phyloP scores from a whole-genome alignment of 2,329 filamentous ascomycete species.

The Pestalotiopsis fici region DNA sequence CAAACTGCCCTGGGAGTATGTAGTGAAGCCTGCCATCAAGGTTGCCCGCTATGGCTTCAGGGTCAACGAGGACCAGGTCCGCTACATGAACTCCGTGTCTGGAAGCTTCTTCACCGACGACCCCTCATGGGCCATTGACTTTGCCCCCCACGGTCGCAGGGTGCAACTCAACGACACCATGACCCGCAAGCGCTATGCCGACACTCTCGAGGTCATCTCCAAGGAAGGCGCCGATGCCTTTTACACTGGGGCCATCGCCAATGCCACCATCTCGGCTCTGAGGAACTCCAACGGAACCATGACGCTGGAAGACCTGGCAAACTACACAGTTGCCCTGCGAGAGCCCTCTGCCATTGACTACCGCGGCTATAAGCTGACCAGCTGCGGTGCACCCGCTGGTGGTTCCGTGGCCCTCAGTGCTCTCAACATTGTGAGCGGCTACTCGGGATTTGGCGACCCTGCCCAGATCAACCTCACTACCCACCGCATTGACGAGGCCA shows the following conservation, averaged over 20 bases:
- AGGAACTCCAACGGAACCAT: slow-evolving; percentile 70
- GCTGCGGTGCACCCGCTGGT: slow-evolving; percentile 70
- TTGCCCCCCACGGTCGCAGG: slow-evolving; percentile 53
- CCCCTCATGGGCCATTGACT: slow-evolving; percentile 79
- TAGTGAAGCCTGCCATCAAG: slow-evolving; percentile 71
- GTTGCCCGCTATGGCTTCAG: slow-evolving; percentile 73
- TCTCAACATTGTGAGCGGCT: slow-evolving; percentile 75
- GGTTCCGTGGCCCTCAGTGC: slow-evolving; percentile 72
- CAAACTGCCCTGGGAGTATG: slow-evolving; percentile 61
- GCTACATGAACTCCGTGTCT: slow-evolving; percentile 61
- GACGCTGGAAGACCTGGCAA: slow-evolving; percentile 76
- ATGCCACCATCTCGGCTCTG: slow-evolving; percentile 57
- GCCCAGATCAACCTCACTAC: slow-evolving; percentile 61
- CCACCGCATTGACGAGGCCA: slow-evolving; percentile 80
- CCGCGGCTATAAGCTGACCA: slow-evolving; percentile 69
- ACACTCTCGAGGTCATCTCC: slow-evolving; percentile 52
- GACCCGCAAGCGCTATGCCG: slow-evolving; percentile 54
- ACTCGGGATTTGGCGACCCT: slow-evolving; percentile 61
- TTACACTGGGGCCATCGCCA: slow-evolving; percentile 43
- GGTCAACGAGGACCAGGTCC: slow-evolving; percentile 66
- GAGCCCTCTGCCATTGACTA: slow-evolving; percentile 64
- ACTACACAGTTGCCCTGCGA: slow-evolving; percentile 70
- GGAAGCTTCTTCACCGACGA: slow-evolving; percentile 69
- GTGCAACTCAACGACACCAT: slow-evolving; percentile 38
- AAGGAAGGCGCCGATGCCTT: slow-evolving; percentile 35